Evolutionary conservation across 306 rosid species (phyloP).

Genomic region (Quillaja saponaria): DNA sequence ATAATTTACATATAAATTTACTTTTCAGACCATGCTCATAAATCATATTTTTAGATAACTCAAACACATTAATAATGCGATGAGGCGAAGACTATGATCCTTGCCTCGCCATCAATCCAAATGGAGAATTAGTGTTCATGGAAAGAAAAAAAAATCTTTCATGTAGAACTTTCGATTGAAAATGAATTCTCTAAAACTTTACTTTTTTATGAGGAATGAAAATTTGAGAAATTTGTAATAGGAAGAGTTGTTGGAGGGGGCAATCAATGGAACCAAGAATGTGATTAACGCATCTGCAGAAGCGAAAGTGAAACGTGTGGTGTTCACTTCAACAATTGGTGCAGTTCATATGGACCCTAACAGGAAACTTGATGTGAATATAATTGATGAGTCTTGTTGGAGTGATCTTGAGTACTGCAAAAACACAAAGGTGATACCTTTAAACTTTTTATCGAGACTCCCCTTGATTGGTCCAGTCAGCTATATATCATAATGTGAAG

Average conservation of each 20-base stretch:
- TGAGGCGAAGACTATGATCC: no score
- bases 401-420: constrained; percentile 59
- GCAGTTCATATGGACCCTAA: constrained; percentile 55
- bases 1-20: no score
- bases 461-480: neutral
- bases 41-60: no score
- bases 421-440: constrained; percentile 39
- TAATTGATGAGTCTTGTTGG: constrained; percentile 58
- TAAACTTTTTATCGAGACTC: neutral
- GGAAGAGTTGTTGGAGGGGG: constrained; percentile 51
- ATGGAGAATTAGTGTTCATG: no score
- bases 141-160: no score
- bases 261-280: constrained; percentile 47
- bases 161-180: no score
- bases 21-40: no score
- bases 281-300: constrained; percentile 45
- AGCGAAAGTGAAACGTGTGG: constrained; percentile 50
- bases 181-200: no score
- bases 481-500: neutral
- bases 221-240: neutral
- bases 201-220: no score
- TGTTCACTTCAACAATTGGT: constrained; percentile 57
- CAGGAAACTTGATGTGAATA: no score
- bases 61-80: no score
- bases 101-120: no score